Evolutionary conservation across 2,329 filamentous ascomycete species (phyloP), one percentile per base, ranked within the genome.

Genomic region (Xylaria arbuscula): DNA sequence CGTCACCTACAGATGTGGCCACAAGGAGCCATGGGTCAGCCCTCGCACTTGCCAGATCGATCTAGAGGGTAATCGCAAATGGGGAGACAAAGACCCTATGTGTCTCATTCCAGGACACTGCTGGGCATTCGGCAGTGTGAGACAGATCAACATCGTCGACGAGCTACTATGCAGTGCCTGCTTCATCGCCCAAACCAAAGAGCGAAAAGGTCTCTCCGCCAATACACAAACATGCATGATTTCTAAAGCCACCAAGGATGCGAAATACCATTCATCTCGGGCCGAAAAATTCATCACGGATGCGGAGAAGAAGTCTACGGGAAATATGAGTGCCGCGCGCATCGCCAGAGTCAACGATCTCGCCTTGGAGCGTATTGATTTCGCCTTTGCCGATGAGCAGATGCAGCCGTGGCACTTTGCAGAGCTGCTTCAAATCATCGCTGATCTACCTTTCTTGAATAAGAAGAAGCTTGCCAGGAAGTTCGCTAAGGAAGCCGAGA

Each of bases 341-440:
- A 51, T 67, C 24, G 10, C 47, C 3, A 40, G 48, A 11, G 53
- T 45, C 5, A 63, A 59, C 1, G 22, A 9, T 1, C 5, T 58
- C 11, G 64, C 64, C 24, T 15, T 59, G 4, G 19, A 47, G 28
- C 59, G 59, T 2, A 54, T 67, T 1, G 64, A 63, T 11, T 9
- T 58, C 4, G n/a, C 64, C 0, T 67, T 63, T 9, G 3, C 36
- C 1, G 54, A 63, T 13, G 32, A 4, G 2, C 24, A 67, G 50
- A 67, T 63, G 64, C 5, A 34, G 19, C 0, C 2, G 1, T 15
- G 50, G 38, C 58, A 66, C 13, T 66, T 62, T 7, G 64, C 17
- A 5, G 64, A 66, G 19, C 53, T 66, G 15, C 36, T 67, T 3
- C 54, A 63, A 22, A 55, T 67, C 19, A 8, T 54, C 2, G 40